phyloP scores from a whole-genome alignment of 306 rosid genomes.

The Ochetophila trinervis region DNA sequence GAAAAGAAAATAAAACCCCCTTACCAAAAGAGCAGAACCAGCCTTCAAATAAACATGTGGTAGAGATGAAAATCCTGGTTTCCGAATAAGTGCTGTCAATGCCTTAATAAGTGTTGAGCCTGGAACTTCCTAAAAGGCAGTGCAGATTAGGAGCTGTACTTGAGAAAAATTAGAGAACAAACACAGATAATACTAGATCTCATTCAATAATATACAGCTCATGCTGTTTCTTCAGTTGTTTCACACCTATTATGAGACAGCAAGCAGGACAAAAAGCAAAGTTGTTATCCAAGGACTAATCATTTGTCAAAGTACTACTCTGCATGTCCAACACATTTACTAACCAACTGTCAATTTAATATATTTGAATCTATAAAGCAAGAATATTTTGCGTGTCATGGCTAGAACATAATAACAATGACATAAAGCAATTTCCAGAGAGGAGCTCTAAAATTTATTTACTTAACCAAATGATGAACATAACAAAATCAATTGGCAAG shows the following conservation, averaged over 20 bases:
- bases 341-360: neutral
- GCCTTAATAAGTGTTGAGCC: conserved; percentile 65
- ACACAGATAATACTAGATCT: neutral
- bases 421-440: no score
- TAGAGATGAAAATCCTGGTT: conserved; percentile 49
- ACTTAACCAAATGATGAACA: neutral
- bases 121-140: conserved; percentile 56
- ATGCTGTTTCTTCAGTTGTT: neutral
- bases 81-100: conserved; percentile 44
- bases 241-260: conserved; percentile 7
- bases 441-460: no score
- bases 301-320: neutral
- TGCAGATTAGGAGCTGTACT: conserved; percentile 24
- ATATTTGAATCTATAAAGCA: neutral
- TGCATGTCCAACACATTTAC: neutral
- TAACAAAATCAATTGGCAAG: neutral
- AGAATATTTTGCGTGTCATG: no score
- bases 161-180: conserved; percentile 10
- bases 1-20: conserved; percentile 4
- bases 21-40: conserved; percentile 82
- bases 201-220: neutral
- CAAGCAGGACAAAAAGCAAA: neutral
- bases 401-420: no score
- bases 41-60: conserved; percentile 75
- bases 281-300: neutral